Evolutionary conservation across 257 asterid species (phyloP).

Genomic region (Nicotiana attenuata): DNA sequence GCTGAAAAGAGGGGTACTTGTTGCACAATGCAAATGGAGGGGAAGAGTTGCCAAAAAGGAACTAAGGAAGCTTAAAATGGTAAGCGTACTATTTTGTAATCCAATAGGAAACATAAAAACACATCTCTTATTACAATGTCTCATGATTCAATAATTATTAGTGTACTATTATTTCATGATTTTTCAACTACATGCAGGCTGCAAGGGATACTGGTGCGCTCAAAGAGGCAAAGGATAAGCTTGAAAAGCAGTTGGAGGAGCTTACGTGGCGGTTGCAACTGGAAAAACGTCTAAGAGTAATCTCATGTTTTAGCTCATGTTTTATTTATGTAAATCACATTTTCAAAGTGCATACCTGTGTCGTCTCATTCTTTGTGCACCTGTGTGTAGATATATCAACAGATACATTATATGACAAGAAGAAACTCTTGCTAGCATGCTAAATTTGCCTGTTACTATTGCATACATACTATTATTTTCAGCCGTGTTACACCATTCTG

Average conservation of each 20-base stretch:
- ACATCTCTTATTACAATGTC: neutral
- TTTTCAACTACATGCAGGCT: conserved; percentile 50
- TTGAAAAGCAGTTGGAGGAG: conserved; percentile 92
- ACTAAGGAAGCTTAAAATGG: conserved; percentile 89
- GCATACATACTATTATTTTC: conserved; percentile 3
- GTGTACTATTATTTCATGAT: neutral
- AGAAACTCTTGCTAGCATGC: neutral
- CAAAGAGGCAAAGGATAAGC: conserved; percentile 98
- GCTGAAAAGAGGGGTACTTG: conserved; percentile 68
- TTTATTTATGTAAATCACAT: neutral
- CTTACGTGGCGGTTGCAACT: conserved; percentile 95
- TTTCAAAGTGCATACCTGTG: neutral
- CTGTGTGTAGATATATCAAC: neutral
- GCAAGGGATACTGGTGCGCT: conserved; percentile 99
- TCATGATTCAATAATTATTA: neutral
- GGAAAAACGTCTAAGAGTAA: conserved; percentile 90
- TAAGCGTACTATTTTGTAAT: conserved; percentile 26
- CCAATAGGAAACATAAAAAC: neutral
- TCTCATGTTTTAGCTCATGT: neutral
- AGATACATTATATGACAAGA: neutral
- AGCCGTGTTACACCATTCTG: neutral
- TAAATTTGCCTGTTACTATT: neutral
- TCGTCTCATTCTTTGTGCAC: neutral
- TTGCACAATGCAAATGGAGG: conserved; percentile 86
- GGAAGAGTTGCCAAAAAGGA: conserved; percentile 73